Percentiles rank a stretch among this genome's conserved stretches.
These are phyloP conservation scores for Salix caprea DNA, from an alignment of 345 rosid genomes.

Conservation along the genomic window DNA sequence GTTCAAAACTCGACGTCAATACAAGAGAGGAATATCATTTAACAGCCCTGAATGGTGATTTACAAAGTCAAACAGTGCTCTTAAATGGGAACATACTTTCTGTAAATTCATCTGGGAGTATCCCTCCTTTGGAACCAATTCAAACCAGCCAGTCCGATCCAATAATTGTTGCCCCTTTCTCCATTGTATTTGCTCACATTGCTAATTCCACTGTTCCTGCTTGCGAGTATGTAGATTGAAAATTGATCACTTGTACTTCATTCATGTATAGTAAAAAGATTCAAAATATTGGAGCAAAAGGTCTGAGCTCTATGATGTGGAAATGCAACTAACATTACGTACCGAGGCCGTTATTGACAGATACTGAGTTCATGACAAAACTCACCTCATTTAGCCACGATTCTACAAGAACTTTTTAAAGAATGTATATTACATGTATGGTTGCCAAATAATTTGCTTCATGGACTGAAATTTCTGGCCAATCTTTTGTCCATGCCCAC, in stretches of 20 bases:
- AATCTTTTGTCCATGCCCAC: neutral
- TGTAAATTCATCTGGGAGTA: conserved; percentile 22
- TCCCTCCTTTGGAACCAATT: conserved; percentile 38
- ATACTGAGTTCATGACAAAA: too few species aligned
- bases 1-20: conserved; percentile 8
- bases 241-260: neutral
- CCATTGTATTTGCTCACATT: conserved; percentile 37
- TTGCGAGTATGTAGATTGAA: conserved; percentile 17
- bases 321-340: neutral
- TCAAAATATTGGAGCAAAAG: neutral
- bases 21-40: conserved; percentile 46
- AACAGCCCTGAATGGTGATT: conserved; percentile 36
- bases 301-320: neutral
- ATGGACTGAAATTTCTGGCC: too few species aligned
- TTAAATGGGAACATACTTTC: conserved; percentile 39
- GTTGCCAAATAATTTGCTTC: neutral
- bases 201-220: conserved; percentile 30
- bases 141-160: conserved; percentile 25
- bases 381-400: neutral
- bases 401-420: neutral
- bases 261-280: neutral
- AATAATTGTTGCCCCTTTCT: conserved; percentile 37
- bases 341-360: too few species aligned
- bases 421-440: neutral
- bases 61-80: conserved; percentile 42